phyloP scores from a whole-genome alignment of 163 green algal genomes.

The Prototheca wickerhamii region DNA sequence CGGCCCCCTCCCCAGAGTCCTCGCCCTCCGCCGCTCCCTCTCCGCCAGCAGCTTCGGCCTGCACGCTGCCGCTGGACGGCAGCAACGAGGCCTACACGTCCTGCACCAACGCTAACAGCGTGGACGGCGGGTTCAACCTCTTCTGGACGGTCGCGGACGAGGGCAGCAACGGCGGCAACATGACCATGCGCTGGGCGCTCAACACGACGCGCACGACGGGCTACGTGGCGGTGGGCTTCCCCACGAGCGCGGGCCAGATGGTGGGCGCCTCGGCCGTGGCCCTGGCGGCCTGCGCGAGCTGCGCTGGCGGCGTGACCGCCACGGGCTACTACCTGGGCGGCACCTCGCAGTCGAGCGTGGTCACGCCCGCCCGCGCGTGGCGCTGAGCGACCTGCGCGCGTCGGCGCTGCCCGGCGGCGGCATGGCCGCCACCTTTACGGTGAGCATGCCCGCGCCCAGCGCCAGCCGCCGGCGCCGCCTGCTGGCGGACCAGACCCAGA shows the following conservation, averaged over 20 bases:
- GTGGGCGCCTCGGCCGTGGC: conserved; percentile 9
- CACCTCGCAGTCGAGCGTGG: not conserved
- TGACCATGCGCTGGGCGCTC: conserved; percentile 6
- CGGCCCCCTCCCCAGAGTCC: too few relatives aligned
- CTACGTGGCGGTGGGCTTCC: conserved; percentile 21
- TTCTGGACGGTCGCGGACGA: conserved; percentile 6
- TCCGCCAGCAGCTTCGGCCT: conserved; percentile 2
- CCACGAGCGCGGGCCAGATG: conserved; percentile 10
- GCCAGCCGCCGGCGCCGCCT: not conserved
- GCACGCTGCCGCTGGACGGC: conserved; percentile 8
- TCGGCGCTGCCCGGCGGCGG: not conserved
- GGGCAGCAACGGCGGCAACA: not conserved
- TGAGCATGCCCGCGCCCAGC: not conserved
- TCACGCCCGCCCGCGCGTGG: not conserved
- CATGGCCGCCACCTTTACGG: not conserved
- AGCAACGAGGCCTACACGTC: not conserved
- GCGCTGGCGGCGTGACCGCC: not conserved
- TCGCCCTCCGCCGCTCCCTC: too few relatives aligned
- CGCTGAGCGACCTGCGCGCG: not conserved
- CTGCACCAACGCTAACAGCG: not conserved
- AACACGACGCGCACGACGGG: not conserved
- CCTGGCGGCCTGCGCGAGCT: conserved; percentile 9
- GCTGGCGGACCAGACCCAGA: not conserved
- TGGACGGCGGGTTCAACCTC: conserved; percentile 1
- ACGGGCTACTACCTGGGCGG: conserved; percentile 1